A percentile compares a stretch with the other conserved stretches of the same genome.
Evolutionary conservation across 805 yeast species (phyloP).

Genomic region (Starmerella floris): DNA sequence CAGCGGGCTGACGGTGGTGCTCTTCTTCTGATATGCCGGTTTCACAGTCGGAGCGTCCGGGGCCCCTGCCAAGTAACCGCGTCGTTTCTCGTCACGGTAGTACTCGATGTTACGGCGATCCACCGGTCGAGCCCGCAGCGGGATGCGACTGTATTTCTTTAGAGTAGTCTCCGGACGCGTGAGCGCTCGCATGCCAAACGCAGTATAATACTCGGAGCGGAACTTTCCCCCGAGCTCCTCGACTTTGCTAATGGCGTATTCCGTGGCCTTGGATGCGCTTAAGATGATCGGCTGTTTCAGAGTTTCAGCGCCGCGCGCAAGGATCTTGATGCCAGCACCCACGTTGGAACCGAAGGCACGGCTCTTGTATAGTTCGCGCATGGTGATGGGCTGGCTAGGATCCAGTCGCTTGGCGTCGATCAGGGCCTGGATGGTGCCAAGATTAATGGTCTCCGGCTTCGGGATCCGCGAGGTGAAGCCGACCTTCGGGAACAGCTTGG

Average conservation of each 20-base stretch:
- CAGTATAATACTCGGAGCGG: slow-evolving; percentile 56
- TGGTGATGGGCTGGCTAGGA: slow-evolving; percentile 42
- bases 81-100: slow-evolving; percentile 55
- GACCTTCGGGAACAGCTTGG: slow-evolving; percentile 69
- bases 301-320: slow-evolving; percentile 46
- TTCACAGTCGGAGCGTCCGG: slow-evolving; percentile 32
- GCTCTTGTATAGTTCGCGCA: slow-evolving; percentile 59
- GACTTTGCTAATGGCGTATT: slow-evolving; percentile 56
- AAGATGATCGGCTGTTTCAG: slow-evolving; percentile 49
- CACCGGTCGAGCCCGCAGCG: slow-evolving; percentile 75
- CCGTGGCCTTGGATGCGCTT: slow-evolving; percentile 73
- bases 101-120: slow-evolving; percentile 65
- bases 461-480: slow-evolving; percentile 47
- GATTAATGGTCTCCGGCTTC: slow-evolving; percentile 40
- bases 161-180: slow-evolving; percentile 59
- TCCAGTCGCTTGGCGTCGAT: slow-evolving; percentile 53
- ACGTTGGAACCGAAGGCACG: slow-evolving; percentile 43
- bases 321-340: slow-evolving; percentile 67
- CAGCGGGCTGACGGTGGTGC: slow-evolving; percentile 17
- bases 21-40: slow-evolving; percentile 13
- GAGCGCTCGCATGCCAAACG: slow-evolving; percentile 60
- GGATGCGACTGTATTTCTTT: slow-evolving; percentile 61
- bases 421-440: slow-evolving; percentile 57
- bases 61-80: slow-evolving; percentile 72
- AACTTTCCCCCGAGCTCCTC: slow-evolving; percentile 62